Conservation (phyloP, 2,329 filamentous ascomycete genomes). For the Alternaria arborescens region DNA sequence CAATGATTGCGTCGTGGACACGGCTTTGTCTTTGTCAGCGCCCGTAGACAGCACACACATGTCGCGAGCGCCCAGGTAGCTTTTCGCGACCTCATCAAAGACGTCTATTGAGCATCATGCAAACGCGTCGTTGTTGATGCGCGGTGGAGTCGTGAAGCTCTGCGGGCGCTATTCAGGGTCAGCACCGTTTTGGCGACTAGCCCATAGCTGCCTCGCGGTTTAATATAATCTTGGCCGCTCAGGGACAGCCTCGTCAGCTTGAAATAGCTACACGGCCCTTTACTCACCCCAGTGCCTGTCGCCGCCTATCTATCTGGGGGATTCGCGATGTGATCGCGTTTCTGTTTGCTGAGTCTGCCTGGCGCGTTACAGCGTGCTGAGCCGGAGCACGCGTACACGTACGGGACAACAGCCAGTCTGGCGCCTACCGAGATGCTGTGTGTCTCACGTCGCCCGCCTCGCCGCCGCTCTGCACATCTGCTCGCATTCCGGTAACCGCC, state of each 20-base stretch:
- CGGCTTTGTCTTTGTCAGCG: conserved; percentile 3
- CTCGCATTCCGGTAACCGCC: conserved; percentile 19
- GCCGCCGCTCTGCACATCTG: conserved; percentile 5
- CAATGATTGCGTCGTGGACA: not conserved
- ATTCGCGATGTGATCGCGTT: not conserved
- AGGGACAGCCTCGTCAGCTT: conserved; percentile 2
- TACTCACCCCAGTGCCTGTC: not conserved
- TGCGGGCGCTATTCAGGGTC: conserved; percentile 9
- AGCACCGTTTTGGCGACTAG: conserved; percentile 1
- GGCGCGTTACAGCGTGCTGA: conserved; percentile 10
- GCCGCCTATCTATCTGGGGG: conserved; percentile 12
- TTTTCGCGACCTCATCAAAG: not conserved
- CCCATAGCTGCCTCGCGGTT: not conserved
- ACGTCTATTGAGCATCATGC: not conserved
- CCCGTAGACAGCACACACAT: not conserved
- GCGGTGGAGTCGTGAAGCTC: not conserved
- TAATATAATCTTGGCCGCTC: not conserved
- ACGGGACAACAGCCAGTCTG: conserved; percentile 4
- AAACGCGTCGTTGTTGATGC: not conserved
- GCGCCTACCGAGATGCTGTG: conserved; percentile 11
- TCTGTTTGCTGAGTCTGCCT: conserved; percentile 12
- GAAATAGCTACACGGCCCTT: conserved; percentile 13
- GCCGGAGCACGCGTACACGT: not conserved
- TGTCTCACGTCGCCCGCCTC: conserved; percentile 12
- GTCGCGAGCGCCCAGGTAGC: not conserved